Conservation (phyloP, 805 yeast species). For the Lachancea lanzarotensis region DNA sequence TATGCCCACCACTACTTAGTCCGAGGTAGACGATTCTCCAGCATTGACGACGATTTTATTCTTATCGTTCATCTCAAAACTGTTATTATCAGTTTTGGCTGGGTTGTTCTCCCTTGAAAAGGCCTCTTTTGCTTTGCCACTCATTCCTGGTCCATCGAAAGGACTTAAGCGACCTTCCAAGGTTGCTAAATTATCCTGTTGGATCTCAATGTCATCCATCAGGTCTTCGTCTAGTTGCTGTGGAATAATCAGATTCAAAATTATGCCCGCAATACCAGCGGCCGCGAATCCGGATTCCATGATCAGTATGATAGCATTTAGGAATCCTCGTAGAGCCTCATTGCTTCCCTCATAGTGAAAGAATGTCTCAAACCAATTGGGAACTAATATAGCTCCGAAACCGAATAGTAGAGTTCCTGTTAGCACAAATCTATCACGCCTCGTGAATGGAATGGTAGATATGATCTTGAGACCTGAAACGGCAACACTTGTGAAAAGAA, state of each 20-base stretch:
- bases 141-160: constrained; percentile 7
- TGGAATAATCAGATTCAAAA: constrained; percentile 57
- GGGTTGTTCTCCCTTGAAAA: neutral
- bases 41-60: constrained; percentile 2
- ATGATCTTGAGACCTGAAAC: constrained; percentile 68
- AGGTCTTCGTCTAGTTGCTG: constrained; percentile 45
- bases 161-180: constrained; percentile 17
- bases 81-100: constrained; percentile 1
- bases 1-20: neutral
- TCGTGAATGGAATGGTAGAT: constrained; percentile 45
- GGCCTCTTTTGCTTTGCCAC: constrained; percentile 17
- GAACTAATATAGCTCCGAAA: constrained; percentile 57
- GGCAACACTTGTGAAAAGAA: constrained; percentile 68
- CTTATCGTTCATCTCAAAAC: constrained; percentile 6
- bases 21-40: constrained; percentile 6
- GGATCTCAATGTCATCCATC: constrained; percentile 23
- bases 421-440: constrained; percentile 68
- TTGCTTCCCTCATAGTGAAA: constrained; percentile 65
- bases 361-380: constrained; percentile 55
- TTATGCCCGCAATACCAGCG: constrained; percentile 57
- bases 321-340: constrained; percentile 49
- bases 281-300: constrained; percentile 71
- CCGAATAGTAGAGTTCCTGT: constrained; percentile 63
- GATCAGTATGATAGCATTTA: constrained; percentile 60
- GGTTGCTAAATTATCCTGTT: constrained; percentile 21